Base-by-base conservation (phyloP, 148 eudicot species). In the Pharnaceum exiguum region DNA sequence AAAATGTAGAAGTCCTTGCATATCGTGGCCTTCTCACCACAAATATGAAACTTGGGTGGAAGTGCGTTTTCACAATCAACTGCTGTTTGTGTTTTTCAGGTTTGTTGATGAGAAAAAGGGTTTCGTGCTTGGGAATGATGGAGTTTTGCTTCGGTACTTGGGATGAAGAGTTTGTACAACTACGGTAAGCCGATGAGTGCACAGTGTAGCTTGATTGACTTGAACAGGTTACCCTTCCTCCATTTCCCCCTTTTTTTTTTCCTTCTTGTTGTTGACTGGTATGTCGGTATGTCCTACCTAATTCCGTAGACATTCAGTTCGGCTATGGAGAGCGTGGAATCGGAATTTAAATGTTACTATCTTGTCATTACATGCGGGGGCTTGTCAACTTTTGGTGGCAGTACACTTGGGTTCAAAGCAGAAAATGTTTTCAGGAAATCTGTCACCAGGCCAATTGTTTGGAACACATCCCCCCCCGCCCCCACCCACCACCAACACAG, bases 51-150 rank as follows among this genome's bases (percentile, higher is more conserved):
- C 38, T 35, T 35, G 8, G 7, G 38, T 6, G 12, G 38, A 12
- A 35, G 12, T 12, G 8, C 38, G 12, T 35, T 35, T 35, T 35
- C n/a, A n/a, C 8, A 54, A 37, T 30, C 25, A 32, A 12, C 8
- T n/a, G n/a, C n/a, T n/a, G n/a, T n/a, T 22, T 54, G 46, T 51
- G 7, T 29, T 44, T 60, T 69, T 60, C 79, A 88, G 98, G 79
- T 93, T 93, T 72, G 71, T 93, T 25, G 76, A 85, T 72, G 95
- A 81, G 13, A 81, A 83, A 39, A 78, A 72, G 33, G 98, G 98
- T 13, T 93, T 93, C 70, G 96, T 93, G 61, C 85, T 93, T 18
- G 98, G 98, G 61, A 93, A 93, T 57, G 98, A 93, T 63, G 98
- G 98, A 3, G 95, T 93, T 64, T 75, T 93, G 76, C 88, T 93